These are phyloP conservation scores for Nepenthes mirabilis DNA, from an alignment of 148 eudicot genomes.

Conservation along the genomic window DNA sequence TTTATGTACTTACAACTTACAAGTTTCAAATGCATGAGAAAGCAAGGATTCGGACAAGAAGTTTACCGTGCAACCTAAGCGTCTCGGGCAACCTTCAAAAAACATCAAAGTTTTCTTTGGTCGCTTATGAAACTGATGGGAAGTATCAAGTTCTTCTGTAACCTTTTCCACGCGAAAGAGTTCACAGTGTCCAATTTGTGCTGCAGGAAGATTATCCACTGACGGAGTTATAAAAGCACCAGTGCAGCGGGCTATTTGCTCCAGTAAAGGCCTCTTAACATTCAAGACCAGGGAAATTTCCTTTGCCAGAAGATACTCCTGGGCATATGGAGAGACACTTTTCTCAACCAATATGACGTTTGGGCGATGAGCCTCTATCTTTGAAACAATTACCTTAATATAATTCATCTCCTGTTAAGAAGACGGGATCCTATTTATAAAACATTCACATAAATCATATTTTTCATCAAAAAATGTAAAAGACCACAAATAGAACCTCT, in stretches of 20 bases:
- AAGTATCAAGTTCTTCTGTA: constrained; percentile 57
- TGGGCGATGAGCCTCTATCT: constrained; percentile 80
- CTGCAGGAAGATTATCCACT: constrained; percentile 37
- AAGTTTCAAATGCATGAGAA: not conserved
- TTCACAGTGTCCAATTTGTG: constrained; percentile 86
- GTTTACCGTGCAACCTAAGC: constrained; percentile 96
- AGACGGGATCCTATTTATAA: not conserved
- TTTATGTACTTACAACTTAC: not conserved
- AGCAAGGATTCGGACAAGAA: not conserved
- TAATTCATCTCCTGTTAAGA: constrained; percentile 66
- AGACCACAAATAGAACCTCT: constrained; percentile 36
- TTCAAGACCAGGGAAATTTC: constrained; percentile 93
- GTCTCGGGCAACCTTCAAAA: constrained; percentile 94
- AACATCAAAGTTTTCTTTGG: constrained; percentile 85
- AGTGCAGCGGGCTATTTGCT: constrained; percentile 76
- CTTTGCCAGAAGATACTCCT: constrained; percentile 74
- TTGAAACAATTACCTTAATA: constrained; percentile 75
- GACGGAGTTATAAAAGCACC: constrained; percentile 72
- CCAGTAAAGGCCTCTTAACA: constrained; percentile 78
- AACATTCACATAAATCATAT: not conserved
- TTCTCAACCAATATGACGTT: constrained; percentile 92
- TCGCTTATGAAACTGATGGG: constrained; percentile 45
- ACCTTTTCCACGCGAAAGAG: constrained; percentile 69
- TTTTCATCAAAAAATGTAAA: not conserved
- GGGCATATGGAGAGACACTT: constrained; percentile 94